phyloP scores from a whole-genome alignment of 495 filamentous ascomycete genomes.

The Neurospora cerealis region DNA sequence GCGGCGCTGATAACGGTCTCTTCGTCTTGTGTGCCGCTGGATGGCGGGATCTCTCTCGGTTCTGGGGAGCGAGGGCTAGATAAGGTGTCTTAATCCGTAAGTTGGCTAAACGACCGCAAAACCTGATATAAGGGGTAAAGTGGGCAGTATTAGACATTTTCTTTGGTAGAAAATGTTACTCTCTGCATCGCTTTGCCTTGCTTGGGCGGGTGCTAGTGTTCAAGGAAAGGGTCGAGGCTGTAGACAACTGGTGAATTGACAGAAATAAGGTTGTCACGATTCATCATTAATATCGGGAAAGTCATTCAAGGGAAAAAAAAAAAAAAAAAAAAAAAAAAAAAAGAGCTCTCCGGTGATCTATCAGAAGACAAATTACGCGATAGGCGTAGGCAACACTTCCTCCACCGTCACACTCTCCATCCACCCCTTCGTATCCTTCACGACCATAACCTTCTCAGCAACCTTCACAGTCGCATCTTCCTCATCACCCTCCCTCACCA shows the following conservation, averaged over 20 bases:
- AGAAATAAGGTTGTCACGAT: not conserved
- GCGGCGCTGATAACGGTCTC: not conserved
- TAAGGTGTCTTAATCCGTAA: not conserved
- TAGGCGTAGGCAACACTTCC: not conserved
- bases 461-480: not conserved
- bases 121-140: not conserved
- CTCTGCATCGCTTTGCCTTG: not conserved
- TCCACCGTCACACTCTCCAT: not conserved
- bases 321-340: not conserved
- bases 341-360: not conserved
- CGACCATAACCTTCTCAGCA: not conserved
- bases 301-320: not conserved
- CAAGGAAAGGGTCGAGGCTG: not conserved
- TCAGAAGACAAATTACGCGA: not conserved
- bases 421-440: not conserved
- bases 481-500: not conserved
- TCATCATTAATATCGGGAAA: not conserved
- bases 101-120: accelerated
- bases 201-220: no score
- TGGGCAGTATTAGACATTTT: no score
- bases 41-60: not conserved
- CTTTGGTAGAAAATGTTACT: no score
- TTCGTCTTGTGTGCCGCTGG: not conserved
- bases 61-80: not conserved
- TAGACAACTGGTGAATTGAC: not conserved